Percentiles rank a stretch among this genome's conserved stretches.
Evolutionary conservation across 805 yeast genomes (phyloP).

Genomic region (Saccharomyces eubayanus): DNA sequence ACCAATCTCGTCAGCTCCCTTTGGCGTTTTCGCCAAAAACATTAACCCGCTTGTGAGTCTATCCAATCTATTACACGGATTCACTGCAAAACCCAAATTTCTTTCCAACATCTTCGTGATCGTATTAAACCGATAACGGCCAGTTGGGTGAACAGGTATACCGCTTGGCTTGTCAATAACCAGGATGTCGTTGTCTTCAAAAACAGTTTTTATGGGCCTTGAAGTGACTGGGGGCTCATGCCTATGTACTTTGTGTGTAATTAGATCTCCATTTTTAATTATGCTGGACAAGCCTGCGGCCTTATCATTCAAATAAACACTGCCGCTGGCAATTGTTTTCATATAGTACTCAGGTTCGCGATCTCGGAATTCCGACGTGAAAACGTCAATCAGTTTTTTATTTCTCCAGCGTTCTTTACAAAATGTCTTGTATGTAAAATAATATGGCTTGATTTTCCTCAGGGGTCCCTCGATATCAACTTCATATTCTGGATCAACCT

Average conservation of each 20-base stretch:
- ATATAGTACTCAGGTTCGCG: conserved; percentile 58
- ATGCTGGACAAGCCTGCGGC: conserved; percentile 56
- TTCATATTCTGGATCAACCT: conserved; percentile 50
- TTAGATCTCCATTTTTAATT: conserved; percentile 72
- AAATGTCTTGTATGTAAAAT: conserved; percentile 79
- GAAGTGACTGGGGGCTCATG: conserved; percentile 80
- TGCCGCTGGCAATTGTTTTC: conserved; percentile 47
- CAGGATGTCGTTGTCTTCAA: conserved; percentile 63
- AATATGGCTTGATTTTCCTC: conserved; percentile 75
- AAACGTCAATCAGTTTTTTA: conserved; percentile 70
- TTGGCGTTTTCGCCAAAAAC: conserved; percentile 77
- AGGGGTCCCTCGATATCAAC: conserved; percentile 53
- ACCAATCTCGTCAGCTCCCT: conserved; percentile 68
- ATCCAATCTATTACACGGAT: conserved; percentile 84
- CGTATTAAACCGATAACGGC: conserved; percentile 65
- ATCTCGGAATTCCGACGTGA: conserved; percentile 76
- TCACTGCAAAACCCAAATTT: conserved; percentile 58
- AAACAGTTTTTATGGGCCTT: conserved; percentile 51
- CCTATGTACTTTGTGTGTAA: conserved; percentile 68
- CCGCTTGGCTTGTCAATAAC: conserved; percentile 93
- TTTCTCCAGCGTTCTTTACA: conserved; percentile 89
- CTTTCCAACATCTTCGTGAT: conserved; percentile 68
- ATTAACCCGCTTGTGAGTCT: conserved; percentile 84
- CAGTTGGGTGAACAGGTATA: conserved; percentile 92
- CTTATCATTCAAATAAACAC: conserved; percentile 60